Evolutionary conservation across 2,329 filamentous ascomycete genomes (phyloP).

Genomic region (Mollisiaceae sp.): DNA sequence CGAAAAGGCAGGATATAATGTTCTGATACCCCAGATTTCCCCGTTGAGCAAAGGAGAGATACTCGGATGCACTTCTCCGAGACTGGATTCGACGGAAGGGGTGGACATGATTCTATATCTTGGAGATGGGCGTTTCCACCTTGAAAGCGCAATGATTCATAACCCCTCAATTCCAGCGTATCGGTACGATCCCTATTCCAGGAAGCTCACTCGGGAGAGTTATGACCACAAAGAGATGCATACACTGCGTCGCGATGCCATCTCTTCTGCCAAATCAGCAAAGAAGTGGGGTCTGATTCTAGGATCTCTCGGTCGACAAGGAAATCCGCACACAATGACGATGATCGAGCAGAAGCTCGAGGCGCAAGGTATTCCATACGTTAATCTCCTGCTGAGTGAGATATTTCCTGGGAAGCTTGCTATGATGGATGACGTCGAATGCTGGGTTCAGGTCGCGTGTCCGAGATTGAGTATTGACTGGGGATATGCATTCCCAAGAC

Average conservation of each 20-base stretch:
- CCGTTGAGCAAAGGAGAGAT: conserved; percentile 96
- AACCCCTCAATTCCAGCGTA: conserved; percentile 91
- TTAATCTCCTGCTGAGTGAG: conserved; percentile 88
- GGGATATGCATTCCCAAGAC: conserved; percentile 93
- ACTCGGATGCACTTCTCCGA: conserved; percentile 92
- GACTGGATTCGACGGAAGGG: conserved; percentile 59
- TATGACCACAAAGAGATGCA: conserved; percentile 95
- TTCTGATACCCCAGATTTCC: conserved; percentile 89
- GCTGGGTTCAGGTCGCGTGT: conserved; percentile 98
- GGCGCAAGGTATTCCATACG: conserved; percentile 74
- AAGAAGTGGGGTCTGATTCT: conserved; percentile 95
- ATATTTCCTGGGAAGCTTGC: conserved; percentile 96
- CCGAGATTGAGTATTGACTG: conserved; percentile 97
- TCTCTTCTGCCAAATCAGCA: conserved; percentile 74
- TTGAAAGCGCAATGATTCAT: conserved; percentile 99
- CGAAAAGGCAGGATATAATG: conserved; percentile 81
- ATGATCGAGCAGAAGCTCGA: conserved; percentile 81
- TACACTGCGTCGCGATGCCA: conserved; percentile 76
- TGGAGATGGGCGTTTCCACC: conserved; percentile 91
- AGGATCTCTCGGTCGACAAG: conserved; percentile 89
- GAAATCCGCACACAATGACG: conserved; percentile 89
- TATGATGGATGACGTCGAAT: conserved; percentile 92
- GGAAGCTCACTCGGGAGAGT: conserved; percentile 86
- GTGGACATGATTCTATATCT: conserved; percentile 87
- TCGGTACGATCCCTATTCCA: conserved; percentile 94